Conservation (phyloP, 73 alveolate genomes). For the Paramecium primaurelia region DNA sequence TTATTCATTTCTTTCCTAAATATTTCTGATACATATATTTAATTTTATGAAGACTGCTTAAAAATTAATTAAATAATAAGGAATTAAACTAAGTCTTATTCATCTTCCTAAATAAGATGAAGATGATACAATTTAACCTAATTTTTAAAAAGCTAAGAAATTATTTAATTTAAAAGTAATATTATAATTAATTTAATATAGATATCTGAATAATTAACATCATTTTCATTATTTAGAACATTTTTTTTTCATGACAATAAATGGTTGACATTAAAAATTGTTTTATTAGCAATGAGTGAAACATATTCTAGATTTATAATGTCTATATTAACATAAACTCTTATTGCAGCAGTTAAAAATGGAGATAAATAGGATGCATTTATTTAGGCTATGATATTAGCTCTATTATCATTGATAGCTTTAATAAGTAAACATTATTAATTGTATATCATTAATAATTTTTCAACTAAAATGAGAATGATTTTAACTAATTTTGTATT, state of each 20-base stretch:
- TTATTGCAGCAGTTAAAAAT: background rate
- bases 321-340: background rate
- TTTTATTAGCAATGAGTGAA: background rate
- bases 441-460: background rate
- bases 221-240: background rate
- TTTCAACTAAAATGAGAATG: conserved; percentile 28
- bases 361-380: background rate
- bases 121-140: background rate
- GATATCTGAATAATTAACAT: background rate
- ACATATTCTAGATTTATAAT: conserved; percentile 18
- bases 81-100: background rate
- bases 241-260: background rate
- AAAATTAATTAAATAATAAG: background rate
- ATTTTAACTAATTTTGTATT: background rate
- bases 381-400: background rate
- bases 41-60: background rate
- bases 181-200: background rate
- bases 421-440: conserved; percentile 10
- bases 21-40: background rate
- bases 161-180: background rate
- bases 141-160: background rate
- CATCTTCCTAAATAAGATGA: conserved; percentile 31
- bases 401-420: background rate
- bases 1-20: background rate
- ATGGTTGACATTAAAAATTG: background rate